Evolutionary conservation across 345 rosid species (phyloP), one percentile per base, ranked within the genome.

Genomic region (Balakata baccata): DNA sequence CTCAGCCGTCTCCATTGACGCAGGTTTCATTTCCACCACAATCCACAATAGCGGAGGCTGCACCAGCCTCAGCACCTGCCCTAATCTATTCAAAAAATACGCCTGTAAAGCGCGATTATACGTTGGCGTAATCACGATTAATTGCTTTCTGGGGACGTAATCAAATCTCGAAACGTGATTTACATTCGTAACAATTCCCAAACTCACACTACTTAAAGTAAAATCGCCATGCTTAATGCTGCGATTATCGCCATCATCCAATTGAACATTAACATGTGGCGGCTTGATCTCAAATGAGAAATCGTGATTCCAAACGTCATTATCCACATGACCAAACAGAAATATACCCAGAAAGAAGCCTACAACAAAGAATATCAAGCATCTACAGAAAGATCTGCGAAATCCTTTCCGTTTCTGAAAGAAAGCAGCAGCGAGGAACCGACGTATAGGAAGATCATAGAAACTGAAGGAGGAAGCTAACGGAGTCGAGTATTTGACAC

Each of bases 61-160:
- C 71, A 90, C 95, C 17, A 92, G 85, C 83, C 89, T 85, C 84
- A 94, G 71, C 39, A 88, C 86, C 68, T 94, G 98, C 66, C 89
- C 95, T 67, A 94, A 56, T 77, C 97, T 86, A 78, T 81, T 89
- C 74, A 94, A 78, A 72, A 81, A 89, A 72, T 88, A 94, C 3
- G 88, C 97, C 76, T 94, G 98, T 77, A 84, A 66, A 54, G 89
- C 97, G 58, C 97, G 83, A 63, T 89, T 86, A 75, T 89, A 90
- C 37, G 98, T 94, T 50, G 97, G 93, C 23, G 98, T 90, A 29
- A 94, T 85, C 78, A 94, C 88, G 73, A 94, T 90, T 65, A 94
- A 38, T 54, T 87, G 94, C 88, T 89, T 94, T 76, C 81, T 78
- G 58, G 90, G 87, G 72, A 69, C 77, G 11, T 75, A 80, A 75